Conservation (phyloP, 352 stramenopile species). For the Pythium vanterpoolii region DNA sequence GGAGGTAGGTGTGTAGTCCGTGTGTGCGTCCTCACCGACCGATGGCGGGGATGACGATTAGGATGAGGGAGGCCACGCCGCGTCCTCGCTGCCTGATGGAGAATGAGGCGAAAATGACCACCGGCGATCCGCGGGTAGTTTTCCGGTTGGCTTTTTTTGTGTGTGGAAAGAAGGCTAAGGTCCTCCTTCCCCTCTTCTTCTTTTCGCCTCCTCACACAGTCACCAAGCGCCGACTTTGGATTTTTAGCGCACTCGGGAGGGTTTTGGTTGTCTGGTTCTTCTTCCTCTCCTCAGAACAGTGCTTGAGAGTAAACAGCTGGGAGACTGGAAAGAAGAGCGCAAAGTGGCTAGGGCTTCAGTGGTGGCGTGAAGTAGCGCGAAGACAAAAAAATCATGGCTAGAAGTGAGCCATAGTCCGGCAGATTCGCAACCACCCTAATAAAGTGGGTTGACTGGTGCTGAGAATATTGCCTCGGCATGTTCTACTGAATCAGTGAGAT, state of each 20-base stretch:
- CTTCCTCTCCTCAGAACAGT: slow-evolving; percentile 15
- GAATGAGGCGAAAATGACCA: slow-evolving; percentile 8
- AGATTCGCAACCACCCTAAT: background rate
- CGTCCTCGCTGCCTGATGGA: slow-evolving; percentile 13
- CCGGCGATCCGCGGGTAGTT: background rate
- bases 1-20: too few relatives aligned
- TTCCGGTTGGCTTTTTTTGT: background rate
- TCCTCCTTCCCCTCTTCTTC: slow-evolving; percentile 3
- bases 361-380: slow-evolving; percentile 7
- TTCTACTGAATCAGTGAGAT: background rate
- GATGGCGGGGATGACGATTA: too few relatives aligned
- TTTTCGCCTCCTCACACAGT: slow-evolving; percentile 8
- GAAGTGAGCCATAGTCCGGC: slow-evolving; percentile 3
- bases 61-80: too few relatives aligned
- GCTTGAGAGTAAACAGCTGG: slow-evolving; percentile 11
- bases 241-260: background rate
- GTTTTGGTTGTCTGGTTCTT: slow-evolving; percentile 23
- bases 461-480: background rate
- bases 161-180: background rate
- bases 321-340: slow-evolving; percentile 5
- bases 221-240: slow-evolving; percentile 5
- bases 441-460: background rate
- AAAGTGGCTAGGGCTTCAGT: slow-evolving; percentile 9
- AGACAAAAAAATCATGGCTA: slow-evolving; percentile 9
- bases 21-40: too few relatives aligned